phyloP scores from a whole-genome alignment of 164 flowering plant genomes.

The Stephania yunnanensis region DNA sequence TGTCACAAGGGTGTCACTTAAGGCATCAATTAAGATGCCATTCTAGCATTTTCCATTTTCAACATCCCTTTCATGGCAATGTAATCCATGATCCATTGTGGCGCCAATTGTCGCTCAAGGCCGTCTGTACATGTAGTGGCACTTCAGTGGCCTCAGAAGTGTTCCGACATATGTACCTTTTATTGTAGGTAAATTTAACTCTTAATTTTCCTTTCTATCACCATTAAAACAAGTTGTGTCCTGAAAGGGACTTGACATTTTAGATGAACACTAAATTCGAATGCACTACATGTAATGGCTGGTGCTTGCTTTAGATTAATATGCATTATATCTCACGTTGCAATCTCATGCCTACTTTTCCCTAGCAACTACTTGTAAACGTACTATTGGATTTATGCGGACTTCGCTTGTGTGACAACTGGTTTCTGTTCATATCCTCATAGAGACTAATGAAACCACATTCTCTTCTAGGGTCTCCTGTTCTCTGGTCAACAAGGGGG shows the following conservation, averaged over 20 bases:
- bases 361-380: neutral
- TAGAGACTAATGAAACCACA: neutral
- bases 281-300: neutral
- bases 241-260: neutral
- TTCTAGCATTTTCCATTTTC: no score
- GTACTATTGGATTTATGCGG: neutral
- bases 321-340: neutral
- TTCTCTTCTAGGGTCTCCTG: neutral
- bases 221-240: neutral
- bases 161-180: neutral
- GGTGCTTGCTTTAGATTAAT: neutral
- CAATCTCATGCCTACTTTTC: neutral
- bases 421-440: neutral
- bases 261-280: neutral
- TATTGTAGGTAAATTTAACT: neutral
- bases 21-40: no score
- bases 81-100: neutral
- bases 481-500: neutral
- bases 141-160: neutral
- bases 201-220: neutral
- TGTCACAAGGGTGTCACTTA: no score
- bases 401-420: neutral
- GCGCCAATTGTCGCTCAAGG: neutral
- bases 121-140: neutral
- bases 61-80: neutral